A percentile compares a stretch with the other conserved stretches of the same genome.
Conservation (phyloP, 1,284 basidiomycete species). For the Fomitopsis schrenkii region DNA sequence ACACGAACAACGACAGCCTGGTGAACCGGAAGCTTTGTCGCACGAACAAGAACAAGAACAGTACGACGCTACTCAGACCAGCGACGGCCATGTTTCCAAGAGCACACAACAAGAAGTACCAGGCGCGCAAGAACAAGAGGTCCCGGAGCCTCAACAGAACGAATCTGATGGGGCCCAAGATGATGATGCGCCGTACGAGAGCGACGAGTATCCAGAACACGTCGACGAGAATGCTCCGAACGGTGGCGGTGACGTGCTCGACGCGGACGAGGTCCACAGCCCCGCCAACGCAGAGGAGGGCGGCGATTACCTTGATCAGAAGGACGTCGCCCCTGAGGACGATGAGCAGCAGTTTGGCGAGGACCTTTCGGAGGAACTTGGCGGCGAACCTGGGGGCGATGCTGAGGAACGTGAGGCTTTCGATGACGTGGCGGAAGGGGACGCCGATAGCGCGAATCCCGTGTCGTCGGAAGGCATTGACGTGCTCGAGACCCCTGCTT, state of each 20-base stretch:
- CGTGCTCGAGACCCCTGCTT: not conserved
- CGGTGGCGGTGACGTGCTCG: slow-evolving; percentile 14
- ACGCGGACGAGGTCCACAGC: slow-evolving; percentile 29
- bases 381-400: slow-evolving; percentile 9
- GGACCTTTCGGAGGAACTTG: slow-evolving; percentile 20
- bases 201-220: slow-evolving; percentile 7
- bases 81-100: not conserved
- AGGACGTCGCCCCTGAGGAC: slow-evolving; percentile 21
- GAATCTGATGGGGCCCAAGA: not conserved
- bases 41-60: not conserved
- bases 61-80: not conserved
- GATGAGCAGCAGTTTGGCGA: too few species aligned
- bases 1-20: not conserved
- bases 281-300: slow-evolving; percentile 17
- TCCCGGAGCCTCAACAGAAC: not conserved
- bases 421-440: not conserved
- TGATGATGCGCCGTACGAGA: not conserved
- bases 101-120: not conserved
- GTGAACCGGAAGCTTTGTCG: not conserved
- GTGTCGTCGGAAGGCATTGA: not conserved
- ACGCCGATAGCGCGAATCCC: not conserved
- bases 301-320: slow-evolving; percentile 22
- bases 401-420: slow-evolving; percentile 2
- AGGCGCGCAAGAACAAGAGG: not conserved
- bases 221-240: slow-evolving; percentile 5